Base-by-base conservation (phyloP, 108 stramenopile species). In the Nannochloropsis salina region DNA sequence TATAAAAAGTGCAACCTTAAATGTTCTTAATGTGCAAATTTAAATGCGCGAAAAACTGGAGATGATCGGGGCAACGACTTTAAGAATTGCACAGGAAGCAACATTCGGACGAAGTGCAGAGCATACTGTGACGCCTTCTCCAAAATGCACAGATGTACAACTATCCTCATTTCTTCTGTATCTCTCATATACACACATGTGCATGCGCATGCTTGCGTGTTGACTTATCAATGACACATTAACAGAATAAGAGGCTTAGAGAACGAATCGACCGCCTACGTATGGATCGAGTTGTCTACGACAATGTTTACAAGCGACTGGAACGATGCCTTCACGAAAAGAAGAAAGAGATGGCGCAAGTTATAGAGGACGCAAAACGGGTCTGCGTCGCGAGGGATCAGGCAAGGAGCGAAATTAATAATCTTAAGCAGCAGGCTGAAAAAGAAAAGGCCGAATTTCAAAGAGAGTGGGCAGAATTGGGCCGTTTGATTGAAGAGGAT, bases 231-330 rank as follows among this genome's bases (percentile, higher is more conserved):
- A 31, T 31, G 31, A 31, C 31, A 31, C 31, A 31, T 31, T 31
- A 31, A 74, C n/a, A 86, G 85, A 92, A 92, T 90, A 92, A 92
- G 89, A 79, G 80, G 1, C 86, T 92, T 42, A 88, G 92, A 43
- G 86, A 89, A 31, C 44, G 88, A 42, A 92, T 92, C 20, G 92
- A 92, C 80, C 85, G 88, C 9, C 86, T 92, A n/a, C 91, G 92
- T 5, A 80, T 90, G 45, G 92, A 92, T 74, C 90, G 92, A 21
- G 90, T 92, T 15, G 92, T 92, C 41, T 92, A 92, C 41, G 92
- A 92, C 47, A 91, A 85, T 61, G 92, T 92, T 51, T 92, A 92
- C 86, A 91, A 92, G 88, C 92, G 92, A 82, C 88, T 92, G 2
- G 92, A 92, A 83, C 88, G 91, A 21, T 92, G 91, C 42, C 61